phyloP scores from a whole-genome alignment of 2,329 filamentous ascomycete genomes.

The Diplodia intermedia region DNA sequence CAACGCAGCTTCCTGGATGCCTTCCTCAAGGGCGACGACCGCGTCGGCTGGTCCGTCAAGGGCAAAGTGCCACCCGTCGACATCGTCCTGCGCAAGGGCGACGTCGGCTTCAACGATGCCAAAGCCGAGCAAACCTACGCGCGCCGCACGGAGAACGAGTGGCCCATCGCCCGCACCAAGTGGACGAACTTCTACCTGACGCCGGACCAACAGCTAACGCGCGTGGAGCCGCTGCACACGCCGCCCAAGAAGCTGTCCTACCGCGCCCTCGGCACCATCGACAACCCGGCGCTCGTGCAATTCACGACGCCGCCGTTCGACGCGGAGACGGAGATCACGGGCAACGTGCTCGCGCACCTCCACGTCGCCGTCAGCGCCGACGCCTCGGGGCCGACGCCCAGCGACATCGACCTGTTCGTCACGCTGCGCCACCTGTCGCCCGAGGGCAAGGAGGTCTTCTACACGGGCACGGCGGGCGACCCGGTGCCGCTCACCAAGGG shows the following conservation, averaged over 20 bases:
- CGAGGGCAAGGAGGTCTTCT: constrained; percentile 64
- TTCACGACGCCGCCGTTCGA: constrained; percentile 66
- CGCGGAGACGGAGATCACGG: constrained; percentile 72
- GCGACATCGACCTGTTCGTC: constrained; percentile 69
- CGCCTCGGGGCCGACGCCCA: constrained; percentile 50
- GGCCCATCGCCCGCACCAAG: constrained; percentile 70
- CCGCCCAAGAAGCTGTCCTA: constrained; percentile 59
- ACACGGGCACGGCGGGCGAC: constrained; percentile 71
- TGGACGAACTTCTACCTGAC: constrained; percentile 69
- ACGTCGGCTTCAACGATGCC: constrained; percentile 71
- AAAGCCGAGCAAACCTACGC: constrained; percentile 63
- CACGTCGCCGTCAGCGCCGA: constrained; percentile 63
- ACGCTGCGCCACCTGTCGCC: constrained; percentile 65
- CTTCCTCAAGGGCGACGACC: constrained; percentile 72
- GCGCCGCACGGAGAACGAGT: constrained; percentile 65
- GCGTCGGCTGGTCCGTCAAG: constrained; percentile 63
- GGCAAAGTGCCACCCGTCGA: constrained; percentile 67
- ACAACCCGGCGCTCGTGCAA: constrained; percentile 61
- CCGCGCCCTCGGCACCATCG: constrained; percentile 64
- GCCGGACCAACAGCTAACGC: constrained; percentile 52
- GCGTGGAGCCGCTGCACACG: constrained; percentile 41
- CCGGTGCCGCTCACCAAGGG: constrained; percentile 68
- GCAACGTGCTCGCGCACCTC: constrained; percentile 69
- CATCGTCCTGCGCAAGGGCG: constrained; percentile 68
- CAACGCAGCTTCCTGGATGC: constrained; percentile 73